Evolutionary conservation across 768 basidiomycete species (phyloP).

Genomic region (Lentinula raphanica): DNA sequence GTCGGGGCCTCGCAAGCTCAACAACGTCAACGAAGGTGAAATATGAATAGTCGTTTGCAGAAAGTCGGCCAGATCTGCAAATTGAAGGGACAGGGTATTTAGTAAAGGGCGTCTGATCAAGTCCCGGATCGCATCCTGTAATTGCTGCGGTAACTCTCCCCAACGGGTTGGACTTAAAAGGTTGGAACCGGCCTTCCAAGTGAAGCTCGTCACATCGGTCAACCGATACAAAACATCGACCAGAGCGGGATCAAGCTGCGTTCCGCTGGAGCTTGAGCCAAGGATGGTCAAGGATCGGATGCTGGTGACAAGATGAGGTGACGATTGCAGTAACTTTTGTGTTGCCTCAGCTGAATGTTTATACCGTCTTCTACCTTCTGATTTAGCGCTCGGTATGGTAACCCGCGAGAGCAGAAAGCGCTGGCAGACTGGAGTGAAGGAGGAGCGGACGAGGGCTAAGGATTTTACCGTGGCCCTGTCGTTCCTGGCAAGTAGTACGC

Average conservation of each 20-base stretch:
- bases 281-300: constrained; percentile 3
- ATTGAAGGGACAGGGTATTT: background rate
- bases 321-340: background rate
- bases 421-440: background rate
- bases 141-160: background rate
- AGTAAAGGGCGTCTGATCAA: background rate
- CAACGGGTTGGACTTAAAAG: background rate
- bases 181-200: background rate
- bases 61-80: background rate
- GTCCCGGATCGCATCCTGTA: background rate
- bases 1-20: background rate
- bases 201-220: background rate
- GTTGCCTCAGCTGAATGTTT: background rate
- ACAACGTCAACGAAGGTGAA: background rate
- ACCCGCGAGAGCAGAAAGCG: constrained; percentile 2
- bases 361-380: background rate
- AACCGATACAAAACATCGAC: background rate
- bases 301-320: constrained; percentile 3
- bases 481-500: background rate
- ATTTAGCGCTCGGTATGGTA: background rate
- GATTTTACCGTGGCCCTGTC: constrained; percentile 3
- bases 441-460: constrained; percentile 2
- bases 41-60: background rate
- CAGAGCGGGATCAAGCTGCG: background rate
- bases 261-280: background rate